Evolutionary conservation across 1,284 basidiomycete species (phyloP), one percentile per base, ranked within the genome.

Genomic region (Trichosporon ovoides): DNA sequence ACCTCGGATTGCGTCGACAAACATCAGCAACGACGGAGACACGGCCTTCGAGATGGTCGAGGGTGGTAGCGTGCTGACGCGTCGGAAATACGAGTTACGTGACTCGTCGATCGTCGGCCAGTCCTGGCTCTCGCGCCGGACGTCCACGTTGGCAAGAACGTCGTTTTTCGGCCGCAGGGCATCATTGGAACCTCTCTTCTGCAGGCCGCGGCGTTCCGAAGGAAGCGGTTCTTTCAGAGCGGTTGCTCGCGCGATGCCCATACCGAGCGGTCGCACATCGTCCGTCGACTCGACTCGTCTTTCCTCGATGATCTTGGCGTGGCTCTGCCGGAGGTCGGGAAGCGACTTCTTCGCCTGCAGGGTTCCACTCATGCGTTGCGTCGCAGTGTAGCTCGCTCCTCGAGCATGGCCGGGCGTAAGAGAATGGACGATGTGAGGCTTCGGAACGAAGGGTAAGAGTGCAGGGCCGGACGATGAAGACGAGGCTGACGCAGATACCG

Each of bases 11-110:
- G 89, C 87, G 70, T 98, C 93, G 53, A 95, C 83, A 34, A 95
- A 83, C 43, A 82, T 82, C 24, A 88, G 79, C 16, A 98, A 80
- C 10, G 88, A 80, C 9, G 82, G 79, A 0, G 94, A 89, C 11
- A 96, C 83, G 14, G 85, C 82, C 63, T 85, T 85, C 22, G 85
- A 82, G 34, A 87, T 83, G 0, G 82, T 81, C 16, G 85, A 84
- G 0, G 81, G 77, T 0, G 89, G 88, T 3, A 95, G 79, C 43
- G 87, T 86, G 18, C 82, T 83, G 16, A 95, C 80, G 18, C 94
- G 85, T 31, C 88, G 86, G 78, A 98, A 98, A 76, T 98, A 98
- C 11, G 89, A 89, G 73, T 93, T 90, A 33, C 91, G 85, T 71
- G 94, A 91, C 22, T 84, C 84, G 56, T 89, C 85, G 69, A 89